Evolutionary conservation across 2,329 filamentous ascomycete species (phyloP).

Genomic region (Anthostomella pinea): DNA sequence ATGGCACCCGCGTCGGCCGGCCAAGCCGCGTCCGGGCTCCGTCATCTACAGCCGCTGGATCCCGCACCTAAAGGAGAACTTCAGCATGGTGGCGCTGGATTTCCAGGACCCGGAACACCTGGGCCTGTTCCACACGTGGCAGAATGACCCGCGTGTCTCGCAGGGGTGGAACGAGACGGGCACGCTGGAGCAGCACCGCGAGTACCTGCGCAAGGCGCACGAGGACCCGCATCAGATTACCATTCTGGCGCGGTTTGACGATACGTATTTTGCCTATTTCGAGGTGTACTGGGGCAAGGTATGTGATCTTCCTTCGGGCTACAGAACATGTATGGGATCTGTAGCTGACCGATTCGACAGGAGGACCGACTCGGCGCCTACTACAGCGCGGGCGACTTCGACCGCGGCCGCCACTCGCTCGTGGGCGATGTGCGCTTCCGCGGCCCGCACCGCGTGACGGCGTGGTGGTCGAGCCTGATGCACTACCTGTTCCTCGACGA

Average conservation of each 20-base stretch:
- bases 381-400: conserved; percentile 54
- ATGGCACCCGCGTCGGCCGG: conserved; percentile 67
- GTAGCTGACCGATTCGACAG: too few relatives aligned
- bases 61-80: conserved; percentile 71
- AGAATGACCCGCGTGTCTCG: conserved; percentile 79
- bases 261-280: conserved; percentile 71
- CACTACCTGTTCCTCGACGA: conserved; percentile 63
- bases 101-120: conserved; percentile 63
- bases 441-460: conserved; percentile 57
- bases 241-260: conserved; percentile 69
- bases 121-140: conserved; percentile 72
- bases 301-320: too few relatives aligned
- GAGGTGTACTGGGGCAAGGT: conserved; percentile 75
- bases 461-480: conserved; percentile 61
- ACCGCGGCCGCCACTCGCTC: conserved; percentile 57
- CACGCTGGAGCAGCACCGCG: conserved; percentile 69
- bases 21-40: conserved; percentile 68
- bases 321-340: too few relatives aligned
- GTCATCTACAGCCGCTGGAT: conserved; percentile 77
- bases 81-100: conserved; percentile 74
- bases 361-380: conserved; percentile 56
- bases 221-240: conserved; percentile 70
- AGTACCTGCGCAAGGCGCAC: conserved; percentile 67
- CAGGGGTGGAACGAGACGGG: conserved; percentile 79
- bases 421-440: conserved; percentile 59